Conservation (phyloP, 306 rosid species). For the Sophora flavescens region DNA sequence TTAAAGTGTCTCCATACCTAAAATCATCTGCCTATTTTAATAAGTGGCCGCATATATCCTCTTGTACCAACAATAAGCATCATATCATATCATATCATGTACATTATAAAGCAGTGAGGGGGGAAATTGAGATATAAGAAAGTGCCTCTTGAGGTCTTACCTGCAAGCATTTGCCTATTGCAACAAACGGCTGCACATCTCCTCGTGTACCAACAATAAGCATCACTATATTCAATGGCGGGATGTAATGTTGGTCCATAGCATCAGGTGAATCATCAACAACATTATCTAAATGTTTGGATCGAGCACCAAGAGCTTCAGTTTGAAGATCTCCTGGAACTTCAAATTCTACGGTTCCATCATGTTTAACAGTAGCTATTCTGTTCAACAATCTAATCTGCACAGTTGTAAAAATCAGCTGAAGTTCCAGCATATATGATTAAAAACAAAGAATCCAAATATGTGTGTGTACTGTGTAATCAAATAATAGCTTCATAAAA, state of each 20-base stretch:
- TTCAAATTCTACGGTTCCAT: conserved; percentile 96
- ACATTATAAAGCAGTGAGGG: neutral
- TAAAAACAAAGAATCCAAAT: conserved; percentile 11
- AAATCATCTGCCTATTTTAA: neutral
- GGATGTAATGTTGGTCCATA: conserved; percentile 69
- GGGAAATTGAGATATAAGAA: conserved; percentile 36
- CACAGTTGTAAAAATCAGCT: conserved; percentile 49
- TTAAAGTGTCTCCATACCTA: neutral
- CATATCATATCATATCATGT: neutral
- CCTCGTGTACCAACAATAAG: conserved; percentile 99
- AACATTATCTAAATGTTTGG: conserved; percentile 48
- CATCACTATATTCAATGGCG: conserved; percentile 84
- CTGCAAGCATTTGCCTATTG: conserved; percentile 97
- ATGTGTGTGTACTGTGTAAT: no score
- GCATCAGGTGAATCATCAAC: conserved; percentile 70
- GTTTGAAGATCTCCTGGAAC: conserved; percentile 82
- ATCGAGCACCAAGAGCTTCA: conserved; percentile 52
- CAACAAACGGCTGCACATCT: conserved; percentile 97
- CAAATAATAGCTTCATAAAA: no score
- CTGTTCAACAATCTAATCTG: conserved; percentile 89
- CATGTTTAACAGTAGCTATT: conserved; percentile 90
- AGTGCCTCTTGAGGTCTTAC: conserved; percentile 47
- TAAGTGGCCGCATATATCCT: conserved; percentile 1
- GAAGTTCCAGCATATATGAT: conserved; percentile 39
- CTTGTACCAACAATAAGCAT: conserved; percentile 25